Evolutionary conservation across 2,329 filamentous ascomycete species (phyloP).

Genomic region (Bipolaris victoriae): DNA sequence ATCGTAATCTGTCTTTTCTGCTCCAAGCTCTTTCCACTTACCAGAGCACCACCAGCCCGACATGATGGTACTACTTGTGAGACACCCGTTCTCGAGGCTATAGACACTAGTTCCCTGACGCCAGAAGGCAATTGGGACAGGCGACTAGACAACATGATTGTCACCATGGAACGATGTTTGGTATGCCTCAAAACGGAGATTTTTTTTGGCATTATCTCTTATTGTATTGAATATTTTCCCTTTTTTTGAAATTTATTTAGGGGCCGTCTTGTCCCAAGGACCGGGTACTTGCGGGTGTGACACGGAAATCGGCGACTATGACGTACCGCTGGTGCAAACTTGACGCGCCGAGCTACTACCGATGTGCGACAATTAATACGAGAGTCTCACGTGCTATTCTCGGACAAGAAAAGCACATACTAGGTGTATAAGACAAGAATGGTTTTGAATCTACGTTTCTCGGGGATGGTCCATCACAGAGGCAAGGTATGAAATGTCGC

Average conservation of each 20-base stretch:
- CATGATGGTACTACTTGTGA: constrained; percentile 6
- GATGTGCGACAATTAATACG: background rate
- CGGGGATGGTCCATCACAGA: background rate
- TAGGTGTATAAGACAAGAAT: background rate
- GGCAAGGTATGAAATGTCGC: background rate
- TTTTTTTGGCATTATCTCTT: background rate
- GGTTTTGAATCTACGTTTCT: background rate
- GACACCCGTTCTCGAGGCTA: constrained; percentile 5
- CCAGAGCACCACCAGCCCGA: constrained; percentile 4
- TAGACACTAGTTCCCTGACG: constrained; percentile 25
- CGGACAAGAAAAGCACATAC: background rate
- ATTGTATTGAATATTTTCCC: background rate
- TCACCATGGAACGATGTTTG: background rate
- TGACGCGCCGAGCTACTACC: constrained; percentile 14
- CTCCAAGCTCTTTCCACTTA: constrained; percentile 15
- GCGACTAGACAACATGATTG: constrained; percentile 8
- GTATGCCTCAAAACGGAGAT: background rate
- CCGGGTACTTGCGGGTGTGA: constrained; percentile 26
- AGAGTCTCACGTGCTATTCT: background rate
- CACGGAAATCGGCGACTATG: constrained; percentile 18
- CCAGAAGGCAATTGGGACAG: constrained; percentile 30
- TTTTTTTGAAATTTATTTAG: background rate
- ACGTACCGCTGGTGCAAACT: constrained; percentile 26
- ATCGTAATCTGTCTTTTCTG: constrained; percentile 40
- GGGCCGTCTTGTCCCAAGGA: constrained; percentile 9